Evolutionary conservation across 768 basidiomycete genomes (phyloP).

Genomic region (Lyophyllum shimeji): DNA sequence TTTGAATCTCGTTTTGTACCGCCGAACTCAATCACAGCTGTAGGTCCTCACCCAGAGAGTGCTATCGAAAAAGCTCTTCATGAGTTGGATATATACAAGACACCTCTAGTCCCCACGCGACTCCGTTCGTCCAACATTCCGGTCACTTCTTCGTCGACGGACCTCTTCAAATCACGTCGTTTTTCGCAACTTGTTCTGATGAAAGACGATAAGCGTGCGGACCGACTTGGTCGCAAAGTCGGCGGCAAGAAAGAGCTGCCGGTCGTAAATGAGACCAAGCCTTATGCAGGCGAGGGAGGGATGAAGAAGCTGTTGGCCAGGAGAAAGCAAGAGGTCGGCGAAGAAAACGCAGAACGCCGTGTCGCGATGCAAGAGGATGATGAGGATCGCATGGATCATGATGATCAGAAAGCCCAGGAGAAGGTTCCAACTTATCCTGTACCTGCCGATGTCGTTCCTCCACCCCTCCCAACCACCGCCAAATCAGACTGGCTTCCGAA

Average conservation of each 20-base stretch:
- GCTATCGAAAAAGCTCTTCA: slow-evolving; percentile 68
- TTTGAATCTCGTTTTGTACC: slow-evolving; percentile 1
- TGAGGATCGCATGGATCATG: slow-evolving; percentile 29
- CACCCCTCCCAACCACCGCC: slow-evolving; percentile 23
- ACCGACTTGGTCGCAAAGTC: slow-evolving; percentile 43
- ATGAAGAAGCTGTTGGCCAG: slow-evolving; percentile 75
- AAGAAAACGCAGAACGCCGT: slow-evolving; percentile 30
- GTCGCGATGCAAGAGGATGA: slow-evolving; percentile 21
- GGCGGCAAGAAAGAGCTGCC: slow-evolving; percentile 38
- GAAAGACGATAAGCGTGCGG: slow-evolving; percentile 54
- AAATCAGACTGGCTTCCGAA: slow-evolving; percentile 33
- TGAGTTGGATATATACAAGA: slow-evolving; percentile 77
- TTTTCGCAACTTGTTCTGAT: slow-evolving; percentile 50
- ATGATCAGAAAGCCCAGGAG: slow-evolving; percentile 9
- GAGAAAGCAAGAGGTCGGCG: slow-evolving; percentile 56
- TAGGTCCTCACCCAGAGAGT: slow-evolving; percentile 35
- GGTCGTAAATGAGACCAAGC: slow-evolving; percentile 59
- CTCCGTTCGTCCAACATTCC: slow-evolving; percentile 38
- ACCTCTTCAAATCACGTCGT: slow-evolving; percentile 61
- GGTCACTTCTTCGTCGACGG: slow-evolving; percentile 37
- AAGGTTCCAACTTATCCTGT: slow-evolving; percentile 15
- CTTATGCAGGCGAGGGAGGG: slow-evolving; percentile 76
- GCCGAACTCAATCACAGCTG: slow-evolving; percentile 5
- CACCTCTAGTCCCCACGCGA: slow-evolving; percentile 69
- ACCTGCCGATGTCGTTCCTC: slow-evolving; percentile 14